Evolutionary conservation across 306 rosid genomes (phyloP).

Genomic region (Vigna unguiculata): DNA sequence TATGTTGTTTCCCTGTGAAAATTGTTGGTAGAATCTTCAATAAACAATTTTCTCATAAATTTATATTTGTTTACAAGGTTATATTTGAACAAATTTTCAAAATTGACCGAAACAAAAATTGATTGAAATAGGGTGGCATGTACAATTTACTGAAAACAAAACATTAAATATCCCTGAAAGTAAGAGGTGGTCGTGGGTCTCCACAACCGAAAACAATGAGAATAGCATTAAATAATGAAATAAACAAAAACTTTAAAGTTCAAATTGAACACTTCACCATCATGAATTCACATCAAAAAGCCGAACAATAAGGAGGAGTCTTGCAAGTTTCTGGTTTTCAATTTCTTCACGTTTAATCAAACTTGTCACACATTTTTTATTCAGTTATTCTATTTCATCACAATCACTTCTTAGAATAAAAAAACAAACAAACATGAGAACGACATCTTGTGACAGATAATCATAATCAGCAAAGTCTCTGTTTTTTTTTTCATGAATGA

Average conservation of each 20-base stretch:
- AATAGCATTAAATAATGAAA: background rate
- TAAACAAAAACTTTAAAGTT: background rate
- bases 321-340: background rate
- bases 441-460: background rate
- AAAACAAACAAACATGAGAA: background rate
- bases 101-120: too few relatives aligned
- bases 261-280: background rate
- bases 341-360: conserved; percentile 23
- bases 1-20: too few relatives aligned
- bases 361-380: background rate
- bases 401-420: background rate
- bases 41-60: too few relatives aligned
- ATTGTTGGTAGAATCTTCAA: too few relatives aligned
- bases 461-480: background rate
- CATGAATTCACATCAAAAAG: background rate
- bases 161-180: background rate
- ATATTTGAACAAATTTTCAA: too few relatives aligned
- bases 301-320: background rate
- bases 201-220: background rate
- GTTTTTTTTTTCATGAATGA: background rate
- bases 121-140: too few relatives aligned
- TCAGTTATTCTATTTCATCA: background rate
- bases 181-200: background rate
- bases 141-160: background rate
- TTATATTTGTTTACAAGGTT: too few relatives aligned